phyloP scores from a whole-genome alignment of 108 stramenopile species.

The Cyclotella atomus region DNA sequence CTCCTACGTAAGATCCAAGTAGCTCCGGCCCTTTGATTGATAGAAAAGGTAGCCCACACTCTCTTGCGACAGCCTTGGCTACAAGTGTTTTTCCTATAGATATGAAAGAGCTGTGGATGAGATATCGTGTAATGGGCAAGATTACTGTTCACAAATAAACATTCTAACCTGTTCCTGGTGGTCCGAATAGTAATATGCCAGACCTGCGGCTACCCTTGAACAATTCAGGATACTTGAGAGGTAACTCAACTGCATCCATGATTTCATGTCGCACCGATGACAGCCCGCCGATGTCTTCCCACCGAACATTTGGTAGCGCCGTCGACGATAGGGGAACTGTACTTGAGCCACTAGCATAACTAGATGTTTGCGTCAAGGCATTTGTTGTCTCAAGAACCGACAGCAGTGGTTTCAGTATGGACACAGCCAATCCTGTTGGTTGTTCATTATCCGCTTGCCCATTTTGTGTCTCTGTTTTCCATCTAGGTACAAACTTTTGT shows the following conservation, averaged over 20 bases:
- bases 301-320: constrained; percentile 75
- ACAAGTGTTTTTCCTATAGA: constrained; percentile 91
- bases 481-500: constrained; percentile 27
- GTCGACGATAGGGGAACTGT: constrained; percentile 47
- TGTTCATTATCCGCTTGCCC: constrained; percentile 10
- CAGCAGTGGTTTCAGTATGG: constrained; percentile 31
- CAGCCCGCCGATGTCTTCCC: constrained; percentile 97
- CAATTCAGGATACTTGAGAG: constrained; percentile 93
- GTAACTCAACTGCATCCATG: constrained; percentile 97
- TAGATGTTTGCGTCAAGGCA: constrained; percentile 19
- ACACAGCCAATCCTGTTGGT: constrained; percentile 12
- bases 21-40: constrained; percentile 95
- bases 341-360: constrained; percentile 25
- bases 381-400: constrained; percentile 26
- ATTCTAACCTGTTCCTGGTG: constrained; percentile 84
- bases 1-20: constrained; percentile 97
- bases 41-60: constrained; percentile 95
- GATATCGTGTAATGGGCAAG: not conserved
- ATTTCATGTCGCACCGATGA: constrained; percentile 94
- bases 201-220: constrained; percentile 84
- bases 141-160: constrained; percentile 21
- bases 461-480: constrained; percentile 19
- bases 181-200: constrained; percentile 90
- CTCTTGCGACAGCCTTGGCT: constrained; percentile 98
- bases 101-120: not conserved